Percentiles rank a stretch among this genome's conserved stretches.
Evolutionary conservation across 2,329 filamentous ascomycete species (phyloP).

Genomic region (Pseudonectria buxi): DNA sequence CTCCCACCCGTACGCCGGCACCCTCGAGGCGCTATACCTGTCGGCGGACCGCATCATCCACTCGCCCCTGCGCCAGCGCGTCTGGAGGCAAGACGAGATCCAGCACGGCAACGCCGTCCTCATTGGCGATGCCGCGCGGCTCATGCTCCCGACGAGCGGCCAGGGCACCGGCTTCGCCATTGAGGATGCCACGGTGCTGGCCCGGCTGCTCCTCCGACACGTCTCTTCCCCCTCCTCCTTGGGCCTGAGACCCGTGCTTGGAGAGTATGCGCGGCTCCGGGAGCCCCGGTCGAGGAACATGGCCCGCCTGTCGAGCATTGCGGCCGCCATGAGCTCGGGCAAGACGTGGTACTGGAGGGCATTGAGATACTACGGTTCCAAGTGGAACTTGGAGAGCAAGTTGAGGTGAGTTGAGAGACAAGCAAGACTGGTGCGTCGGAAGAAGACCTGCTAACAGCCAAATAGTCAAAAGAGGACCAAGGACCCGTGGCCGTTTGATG

Average conservation of each 20-base stretch:
- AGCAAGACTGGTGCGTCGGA: not conserved
- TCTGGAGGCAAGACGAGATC: slow-evolving; percentile 19
- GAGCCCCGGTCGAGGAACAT: slow-evolving; percentile 17
- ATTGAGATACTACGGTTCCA: slow-evolving; percentile 13
- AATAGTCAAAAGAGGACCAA: slow-evolving; percentile 6
- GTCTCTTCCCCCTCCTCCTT: not conserved
- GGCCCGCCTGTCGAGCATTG: slow-evolving; percentile 10
- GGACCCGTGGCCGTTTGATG: slow-evolving; percentile 16
- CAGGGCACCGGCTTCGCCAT: slow-evolving; percentile 21
- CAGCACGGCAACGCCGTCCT: slow-evolving; percentile 13
- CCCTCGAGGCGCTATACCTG: slow-evolving; percentile 10
- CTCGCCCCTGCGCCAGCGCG: slow-evolving; percentile 16
- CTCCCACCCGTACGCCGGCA: slow-evolving; percentile 16
- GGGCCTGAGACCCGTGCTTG: slow-evolving; percentile 6
- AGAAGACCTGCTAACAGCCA: not conserved
- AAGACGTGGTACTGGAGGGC: slow-evolving; percentile 11
- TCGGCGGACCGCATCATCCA: slow-evolving; percentile 20
- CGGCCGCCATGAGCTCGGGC: slow-evolving; percentile 9
- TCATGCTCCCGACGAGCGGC: slow-evolving; percentile 21
- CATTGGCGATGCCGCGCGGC: slow-evolving; percentile 16
- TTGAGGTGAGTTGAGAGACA: slow-evolving; percentile 3
- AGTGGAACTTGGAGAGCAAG: slow-evolving; percentile 8
- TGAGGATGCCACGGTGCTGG: slow-evolving; percentile 19
- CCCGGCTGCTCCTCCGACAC: slow-evolving; percentile 11
- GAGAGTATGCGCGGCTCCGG: slow-evolving; percentile 13